Evolutionary conservation across 176 grass and related monocot species (phyloP).

Genomic region (Carex pumila): DNA sequence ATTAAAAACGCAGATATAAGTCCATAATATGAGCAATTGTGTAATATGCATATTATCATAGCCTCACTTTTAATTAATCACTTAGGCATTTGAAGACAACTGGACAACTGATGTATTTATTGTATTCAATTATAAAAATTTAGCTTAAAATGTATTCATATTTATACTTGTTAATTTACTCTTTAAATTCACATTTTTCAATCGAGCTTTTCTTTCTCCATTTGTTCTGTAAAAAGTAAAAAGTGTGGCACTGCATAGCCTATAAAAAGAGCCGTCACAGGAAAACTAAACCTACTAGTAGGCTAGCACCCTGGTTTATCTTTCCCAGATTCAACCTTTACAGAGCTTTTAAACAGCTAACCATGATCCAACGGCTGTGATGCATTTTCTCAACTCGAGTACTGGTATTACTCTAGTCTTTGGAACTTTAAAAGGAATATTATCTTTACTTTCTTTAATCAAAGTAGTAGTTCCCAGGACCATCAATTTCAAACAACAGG

Average conservation of each 20-base stretch:
- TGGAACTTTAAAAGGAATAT: slow-evolving; percentile 6
- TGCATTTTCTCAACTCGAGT: not conserved
- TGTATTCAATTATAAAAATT: no score
- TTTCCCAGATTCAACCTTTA: not conserved
- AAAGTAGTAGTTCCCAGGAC: not conserved
- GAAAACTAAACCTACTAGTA: not conserved
- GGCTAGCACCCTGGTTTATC: not conserved
- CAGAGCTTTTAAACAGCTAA: not conserved
- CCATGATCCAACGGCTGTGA: slow-evolving; percentile 1
- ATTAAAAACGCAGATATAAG: no score
- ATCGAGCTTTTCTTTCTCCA: not conserved
- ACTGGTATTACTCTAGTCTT: not conserved
- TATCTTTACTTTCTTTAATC: not conserved
- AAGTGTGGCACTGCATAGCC: not conserved
- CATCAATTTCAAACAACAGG: not conserved
- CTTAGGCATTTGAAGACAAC: no score
- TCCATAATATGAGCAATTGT: no score
- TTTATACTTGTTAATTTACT: no score
- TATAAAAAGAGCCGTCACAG: not conserved
- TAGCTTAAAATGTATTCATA: no score
- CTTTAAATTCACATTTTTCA: no score
- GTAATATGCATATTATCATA: no score
- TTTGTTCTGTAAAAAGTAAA: not conserved
- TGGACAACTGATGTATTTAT: no score
- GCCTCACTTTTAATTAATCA: no score